Evolutionary conservation across 495 filamentous ascomycete species (phyloP).

Genomic region (Aspergillus homomorphus): DNA sequence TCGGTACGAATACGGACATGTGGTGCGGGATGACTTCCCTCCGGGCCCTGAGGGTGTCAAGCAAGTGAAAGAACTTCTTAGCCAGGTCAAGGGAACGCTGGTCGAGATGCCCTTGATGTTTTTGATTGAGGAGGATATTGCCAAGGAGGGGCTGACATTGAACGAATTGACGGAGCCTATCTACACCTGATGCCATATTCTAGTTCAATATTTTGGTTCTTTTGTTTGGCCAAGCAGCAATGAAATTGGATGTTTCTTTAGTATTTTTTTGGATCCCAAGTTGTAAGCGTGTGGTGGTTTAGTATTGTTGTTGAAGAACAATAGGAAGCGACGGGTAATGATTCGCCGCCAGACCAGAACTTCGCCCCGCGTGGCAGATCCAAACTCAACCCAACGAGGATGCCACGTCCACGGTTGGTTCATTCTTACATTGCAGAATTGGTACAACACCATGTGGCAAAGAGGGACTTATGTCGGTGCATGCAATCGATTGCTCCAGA

Average conservation of each 20-base stretch:
- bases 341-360: slow-evolving; percentile 5
- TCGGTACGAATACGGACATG: slow-evolving; percentile 74
- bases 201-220: slow-evolving; percentile 3
- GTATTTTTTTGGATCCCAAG: not conserved
- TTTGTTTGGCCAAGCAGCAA: slow-evolving; percentile 8
- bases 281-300: slow-evolving; percentile 1
- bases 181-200: slow-evolving; percentile 60
- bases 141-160: slow-evolving; percentile 74
- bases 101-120: slow-evolving; percentile 95
- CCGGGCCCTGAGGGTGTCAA: slow-evolving; percentile 55
- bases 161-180: slow-evolving; percentile 80
- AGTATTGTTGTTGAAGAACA: slow-evolving; percentile 25
- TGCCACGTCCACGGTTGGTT: not conserved
- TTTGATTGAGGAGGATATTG: slow-evolving; percentile 81
- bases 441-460: no score
- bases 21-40: slow-evolving; percentile 75
- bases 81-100: slow-evolving; percentile 69
- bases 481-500: not conserved
- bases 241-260: slow-evolving; percentile 10
- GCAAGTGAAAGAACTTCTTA: slow-evolving; percentile 81
- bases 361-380: not conserved
- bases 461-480: no score
- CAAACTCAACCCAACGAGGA: not conserved
- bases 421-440: not conserved
- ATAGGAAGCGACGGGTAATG: slow-evolving; percentile 13